A percentile compares a stretch with the other conserved stretches of the same genome.
Conservation (phyloP, 1,284 basidiomycete species). For the Pseudozyma tsukubaensis region DNA sequence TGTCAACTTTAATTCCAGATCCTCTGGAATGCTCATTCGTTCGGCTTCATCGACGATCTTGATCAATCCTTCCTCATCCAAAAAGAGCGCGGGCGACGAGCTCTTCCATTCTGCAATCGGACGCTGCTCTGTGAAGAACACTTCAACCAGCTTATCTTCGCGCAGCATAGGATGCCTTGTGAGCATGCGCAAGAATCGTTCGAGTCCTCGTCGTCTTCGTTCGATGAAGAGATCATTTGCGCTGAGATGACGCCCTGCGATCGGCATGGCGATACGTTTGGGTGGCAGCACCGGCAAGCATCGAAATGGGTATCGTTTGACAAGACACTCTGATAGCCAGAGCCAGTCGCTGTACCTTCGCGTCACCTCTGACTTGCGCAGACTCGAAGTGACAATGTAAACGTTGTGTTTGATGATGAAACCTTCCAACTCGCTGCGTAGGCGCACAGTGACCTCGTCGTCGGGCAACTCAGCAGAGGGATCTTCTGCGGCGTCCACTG, state of each 20-base stretch:
- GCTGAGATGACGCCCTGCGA: constrained; percentile 45
- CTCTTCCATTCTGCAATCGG: constrained; percentile 41
- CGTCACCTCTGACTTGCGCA: constrained; percentile 39
- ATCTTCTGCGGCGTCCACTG: constrained; percentile 31
- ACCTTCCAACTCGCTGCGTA: constrained; percentile 44
- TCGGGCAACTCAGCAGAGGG: constrained; percentile 40
- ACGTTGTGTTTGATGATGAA: constrained; percentile 57
- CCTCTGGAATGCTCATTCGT: constrained; percentile 48
- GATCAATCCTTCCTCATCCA: constrained; percentile 45
- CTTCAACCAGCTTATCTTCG: constrained; percentile 44
- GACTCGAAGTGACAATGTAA: constrained; percentile 42
- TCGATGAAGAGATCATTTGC: constrained; percentile 52
- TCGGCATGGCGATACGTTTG: constrained; percentile 49
- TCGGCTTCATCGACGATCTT: constrained; percentile 46
- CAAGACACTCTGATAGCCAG: constrained; percentile 50
- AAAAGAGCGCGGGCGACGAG: constrained; percentile 42
- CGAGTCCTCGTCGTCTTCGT: constrained; percentile 38
- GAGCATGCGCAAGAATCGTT: constrained; percentile 46
- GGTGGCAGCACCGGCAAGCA: constrained; percentile 53
- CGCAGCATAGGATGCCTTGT: constrained; percentile 44
- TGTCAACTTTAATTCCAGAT: constrained; percentile 42
- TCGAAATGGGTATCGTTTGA: constrained; percentile 56
- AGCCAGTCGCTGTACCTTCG: constrained; percentile 59
- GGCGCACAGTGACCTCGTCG: constrained; percentile 39
- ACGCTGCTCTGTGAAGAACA: constrained; percentile 45